phyloP scores from a whole-genome alignment of 768 basidiomycete species.

The Lanmaoa rubissima region DNA sequence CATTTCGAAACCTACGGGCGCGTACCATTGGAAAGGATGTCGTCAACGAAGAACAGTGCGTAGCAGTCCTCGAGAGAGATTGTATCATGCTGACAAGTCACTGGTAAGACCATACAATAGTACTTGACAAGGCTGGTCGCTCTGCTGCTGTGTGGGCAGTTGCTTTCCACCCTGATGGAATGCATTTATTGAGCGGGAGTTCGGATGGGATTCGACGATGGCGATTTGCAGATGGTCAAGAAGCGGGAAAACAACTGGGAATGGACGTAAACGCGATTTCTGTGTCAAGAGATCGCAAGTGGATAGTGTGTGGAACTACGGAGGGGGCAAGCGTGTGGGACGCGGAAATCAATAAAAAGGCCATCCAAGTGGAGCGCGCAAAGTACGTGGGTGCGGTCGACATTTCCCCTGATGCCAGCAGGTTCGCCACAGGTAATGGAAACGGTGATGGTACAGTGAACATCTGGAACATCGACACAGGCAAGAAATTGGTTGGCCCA shows the following conservation, averaged over 20 bases:
- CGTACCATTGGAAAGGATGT: too few species aligned
- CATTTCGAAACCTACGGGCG: too few species aligned
- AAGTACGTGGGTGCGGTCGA: background rate
- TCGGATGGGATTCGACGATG: background rate
- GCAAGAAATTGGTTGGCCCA: background rate
- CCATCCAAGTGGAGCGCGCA: background rate
- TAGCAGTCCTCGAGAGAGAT: background rate
- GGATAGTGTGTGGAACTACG: background rate
- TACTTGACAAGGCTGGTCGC: background rate
- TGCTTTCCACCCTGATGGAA: background rate
- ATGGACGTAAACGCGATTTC: background rate
- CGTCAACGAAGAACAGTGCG: background rate
- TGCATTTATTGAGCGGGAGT: background rate
- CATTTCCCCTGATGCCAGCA: background rate
- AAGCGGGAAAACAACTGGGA: background rate
- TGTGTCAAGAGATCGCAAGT: background rate
- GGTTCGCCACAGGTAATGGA: background rate
- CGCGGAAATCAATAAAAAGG: background rate
- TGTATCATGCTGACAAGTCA: background rate
- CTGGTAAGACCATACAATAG: background rate
- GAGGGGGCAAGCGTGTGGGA: background rate
- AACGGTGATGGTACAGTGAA: background rate
- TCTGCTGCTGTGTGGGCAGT: background rate
- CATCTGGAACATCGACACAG: background rate
- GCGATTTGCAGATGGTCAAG: background rate